These are phyloP conservation scores for Lactarius indigo DNA, from an alignment of 768 basidiomycete genomes.

Conservation along the genomic window DNA sequence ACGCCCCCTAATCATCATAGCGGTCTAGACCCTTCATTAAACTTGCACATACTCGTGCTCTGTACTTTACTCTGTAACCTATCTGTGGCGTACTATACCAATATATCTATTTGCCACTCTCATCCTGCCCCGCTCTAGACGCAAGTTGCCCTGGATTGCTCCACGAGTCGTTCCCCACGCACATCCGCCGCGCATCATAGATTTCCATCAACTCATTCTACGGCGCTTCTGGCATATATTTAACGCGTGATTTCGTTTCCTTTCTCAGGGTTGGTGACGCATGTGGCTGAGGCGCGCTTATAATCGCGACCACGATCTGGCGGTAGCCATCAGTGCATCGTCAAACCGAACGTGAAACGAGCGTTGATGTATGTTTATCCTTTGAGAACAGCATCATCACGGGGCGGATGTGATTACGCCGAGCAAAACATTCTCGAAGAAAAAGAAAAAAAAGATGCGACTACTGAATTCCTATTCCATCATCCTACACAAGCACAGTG, in stretches of 20 bases:
- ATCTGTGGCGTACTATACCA: not conserved
- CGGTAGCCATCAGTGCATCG: not conserved
- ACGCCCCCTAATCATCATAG: not conserved
- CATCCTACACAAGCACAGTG: too few relatives aligned
- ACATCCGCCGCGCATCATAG: not conserved
- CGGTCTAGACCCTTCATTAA: not conserved
- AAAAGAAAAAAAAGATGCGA: not conserved
- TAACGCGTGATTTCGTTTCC: not conserved
- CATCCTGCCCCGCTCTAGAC: not conserved
- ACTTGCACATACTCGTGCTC: not conserved
- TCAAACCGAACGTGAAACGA: not conserved
- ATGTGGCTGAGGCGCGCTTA: slow-evolving; percentile 10
- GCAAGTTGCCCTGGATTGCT: not conserved
- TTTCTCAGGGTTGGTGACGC: slow-evolving; percentile 11
- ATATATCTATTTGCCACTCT: not conserved
- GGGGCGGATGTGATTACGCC: not conserved
- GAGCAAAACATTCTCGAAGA: not conserved
- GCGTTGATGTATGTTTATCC: not conserved
- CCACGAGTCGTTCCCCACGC: not conserved
- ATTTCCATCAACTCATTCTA: slow-evolving; percentile 7
- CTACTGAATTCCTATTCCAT: not conserved
- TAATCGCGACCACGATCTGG: not conserved
- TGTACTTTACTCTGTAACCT: not conserved
- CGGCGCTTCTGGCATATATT: not conserved
- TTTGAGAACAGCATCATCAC: slow-evolving; percentile 1